These are phyloP conservation scores for Neurospora crassa DNA, from an alignment of 2,329 filamentous ascomycete genomes.

Conservation along the genomic window DNA sequence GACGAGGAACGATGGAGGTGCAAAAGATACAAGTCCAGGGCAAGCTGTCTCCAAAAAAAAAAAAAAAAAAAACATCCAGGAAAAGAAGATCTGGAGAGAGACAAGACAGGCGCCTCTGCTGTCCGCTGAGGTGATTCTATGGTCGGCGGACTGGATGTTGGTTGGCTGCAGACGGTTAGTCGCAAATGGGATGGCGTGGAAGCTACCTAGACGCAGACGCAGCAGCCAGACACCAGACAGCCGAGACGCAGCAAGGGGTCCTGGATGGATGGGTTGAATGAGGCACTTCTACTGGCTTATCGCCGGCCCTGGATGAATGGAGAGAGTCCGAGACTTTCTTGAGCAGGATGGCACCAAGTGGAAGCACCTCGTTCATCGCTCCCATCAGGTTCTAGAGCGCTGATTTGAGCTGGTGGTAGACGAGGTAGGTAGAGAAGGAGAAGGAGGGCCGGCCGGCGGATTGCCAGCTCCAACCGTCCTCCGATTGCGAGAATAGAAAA, in stretches of 20 bases:
- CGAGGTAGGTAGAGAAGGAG: not conserved
- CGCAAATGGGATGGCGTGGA: not conserved
- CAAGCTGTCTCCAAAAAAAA: constrained; percentile 3
- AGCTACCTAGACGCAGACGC: not conserved
- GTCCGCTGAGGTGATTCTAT: not conserved
- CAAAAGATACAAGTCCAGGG: constrained; percentile 1
- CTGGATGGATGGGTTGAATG: not conserved
- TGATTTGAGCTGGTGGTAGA: not conserved
- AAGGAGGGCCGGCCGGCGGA: not conserved
- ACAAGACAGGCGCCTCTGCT: constrained; percentile 1
- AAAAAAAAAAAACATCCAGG: constrained; percentile 6
- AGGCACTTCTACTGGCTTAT: not conserved
- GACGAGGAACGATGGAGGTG: not conserved
- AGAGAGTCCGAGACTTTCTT: not conserved
- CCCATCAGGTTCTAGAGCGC: not conserved
- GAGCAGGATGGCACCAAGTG: not conserved
- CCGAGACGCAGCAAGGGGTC: not conserved
- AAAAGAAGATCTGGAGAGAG: constrained; percentile 1
- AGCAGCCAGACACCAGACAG: not conserved
- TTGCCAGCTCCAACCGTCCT: not conserved
- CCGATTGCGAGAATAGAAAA: not conserved
- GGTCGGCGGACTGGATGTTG: not conserved
- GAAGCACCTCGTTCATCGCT: not conserved
- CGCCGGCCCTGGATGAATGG: not conserved
- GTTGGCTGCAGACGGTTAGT: not conserved